A percentile compares a stretch with the other conserved stretches of the same genome.
Evolutionary conservation across 768 basidiomycete species (phyloP).

Genomic region (Dioszegia hungarica): DNA sequence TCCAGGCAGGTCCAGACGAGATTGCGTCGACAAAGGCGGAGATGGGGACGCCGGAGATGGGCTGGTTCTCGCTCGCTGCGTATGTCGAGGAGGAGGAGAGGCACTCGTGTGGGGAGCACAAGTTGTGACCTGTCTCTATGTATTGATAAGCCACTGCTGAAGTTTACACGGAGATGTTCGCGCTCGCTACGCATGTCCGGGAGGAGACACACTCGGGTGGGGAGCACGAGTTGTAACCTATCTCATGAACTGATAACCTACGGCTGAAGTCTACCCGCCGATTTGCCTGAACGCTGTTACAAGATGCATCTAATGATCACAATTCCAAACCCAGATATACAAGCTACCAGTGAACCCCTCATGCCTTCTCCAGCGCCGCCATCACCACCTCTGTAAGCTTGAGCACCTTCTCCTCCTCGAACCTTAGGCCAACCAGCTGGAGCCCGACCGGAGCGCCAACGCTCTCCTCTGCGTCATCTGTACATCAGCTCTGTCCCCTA

Average conservation of each 20-base stretch:
- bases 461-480: constrained; percentile 59
- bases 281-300: constrained; percentile 17
- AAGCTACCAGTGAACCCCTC: too few relatives aligned
- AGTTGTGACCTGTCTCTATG: background rate
- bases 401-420: constrained; percentile 70
- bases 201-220: constrained; percentile 23
- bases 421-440: constrained; percentile 60
- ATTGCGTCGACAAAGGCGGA: constrained; percentile 21
- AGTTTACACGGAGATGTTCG: too few relatives aligned
- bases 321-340: too few relatives aligned
- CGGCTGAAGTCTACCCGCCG: too few relatives aligned
- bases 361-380: constrained; percentile 4
- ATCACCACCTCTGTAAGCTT: constrained; percentile 63
- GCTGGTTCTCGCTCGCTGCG: constrained; percentile 24
- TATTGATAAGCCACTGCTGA: too few relatives aligned
- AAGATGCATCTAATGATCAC: too few relatives aligned
- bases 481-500: too few relatives aligned
- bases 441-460: constrained; percentile 65
- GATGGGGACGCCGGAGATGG: constrained; percentile 29
- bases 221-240: constrained; percentile 11
- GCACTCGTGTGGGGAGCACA: constrained; percentile 24
- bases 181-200: constrained; percentile 20
- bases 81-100: constrained; percentile 30
- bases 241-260: too few relatives aligned
- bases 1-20: constrained; percentile 22